A percentile compares a stretch with the other conserved stretches of the same genome.
Evolutionary conservation across 768 basidiomycete species (phyloP).

Genomic region (Mrakia frigida): DNA sequence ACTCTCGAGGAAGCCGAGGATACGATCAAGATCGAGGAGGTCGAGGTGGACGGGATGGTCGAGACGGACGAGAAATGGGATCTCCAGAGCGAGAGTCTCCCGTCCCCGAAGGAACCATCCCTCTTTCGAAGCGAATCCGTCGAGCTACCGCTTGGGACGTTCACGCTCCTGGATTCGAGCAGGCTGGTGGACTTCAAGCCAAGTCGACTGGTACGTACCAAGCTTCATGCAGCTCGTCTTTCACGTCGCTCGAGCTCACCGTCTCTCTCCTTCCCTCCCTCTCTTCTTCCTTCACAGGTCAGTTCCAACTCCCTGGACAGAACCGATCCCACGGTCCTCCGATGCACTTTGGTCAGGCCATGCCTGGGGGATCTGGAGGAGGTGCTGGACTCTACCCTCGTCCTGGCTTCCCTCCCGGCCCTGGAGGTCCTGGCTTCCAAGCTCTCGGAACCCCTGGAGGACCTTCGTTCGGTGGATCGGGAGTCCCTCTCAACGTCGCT

Average conservation of each 20-base stretch:
- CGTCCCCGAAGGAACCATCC: conserved; percentile 76
- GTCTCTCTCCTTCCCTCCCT: not conserved
- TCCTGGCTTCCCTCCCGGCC: conserved; percentile 47
- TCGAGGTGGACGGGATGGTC: conserved; percentile 46
- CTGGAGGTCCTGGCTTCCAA: conserved; percentile 57
- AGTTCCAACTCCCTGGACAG: conserved; percentile 93
- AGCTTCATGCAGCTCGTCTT: not conserved
- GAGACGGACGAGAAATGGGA: conserved; percentile 48
- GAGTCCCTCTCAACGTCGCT: conserved; percentile 59
- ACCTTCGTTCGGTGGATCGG: conserved; percentile 60
- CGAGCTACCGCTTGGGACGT: conserved; percentile 96
- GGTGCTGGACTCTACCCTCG: conserved; percentile 37
- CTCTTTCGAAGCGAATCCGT: conserved; percentile 77
- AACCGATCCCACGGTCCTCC: conserved; percentile 74
- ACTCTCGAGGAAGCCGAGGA: conserved; percentile 1
- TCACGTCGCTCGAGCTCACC: not conserved
- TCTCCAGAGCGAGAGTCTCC: conserved; percentile 79
- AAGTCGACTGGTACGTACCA: conserved; percentile 78
- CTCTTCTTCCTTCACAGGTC: conserved; percentile 51
- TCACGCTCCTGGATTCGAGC: conserved; percentile 90
- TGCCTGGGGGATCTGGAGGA: conserved; percentile 1
- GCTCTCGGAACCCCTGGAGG: conserved; percentile 44
- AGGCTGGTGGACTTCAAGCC: conserved; percentile 91
- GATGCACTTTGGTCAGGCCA: conserved; percentile 50
- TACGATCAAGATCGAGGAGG: conserved; percentile 42